Base-by-base conservation (phyloP, 805 yeast species). In the Candida maltosa region DNA sequence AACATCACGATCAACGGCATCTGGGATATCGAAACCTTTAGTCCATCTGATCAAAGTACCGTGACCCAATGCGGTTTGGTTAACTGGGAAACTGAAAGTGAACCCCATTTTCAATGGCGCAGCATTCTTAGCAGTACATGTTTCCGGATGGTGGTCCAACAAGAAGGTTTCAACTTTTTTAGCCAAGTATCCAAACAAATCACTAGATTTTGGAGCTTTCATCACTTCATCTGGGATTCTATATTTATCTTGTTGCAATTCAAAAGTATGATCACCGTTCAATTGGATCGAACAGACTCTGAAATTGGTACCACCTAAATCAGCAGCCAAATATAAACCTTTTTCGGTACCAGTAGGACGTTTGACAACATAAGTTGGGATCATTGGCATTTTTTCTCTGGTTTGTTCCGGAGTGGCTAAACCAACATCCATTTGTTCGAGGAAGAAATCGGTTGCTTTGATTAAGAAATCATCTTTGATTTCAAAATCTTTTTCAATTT, bases 21-120 rank as follows among this genome's bases (percentile, higher is more conserved):
- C 97, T 19, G 75, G 75, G 47, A 93, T 82, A 51, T 85, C 79
- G 61, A 85, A 91, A 23, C 97, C 97, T 62, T 91, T 91, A 14
- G 97, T 88, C 98, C 98, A 91, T 60, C 97, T 81, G 33, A 91
- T 75, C 44, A 93, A 73, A 7, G 76, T 76, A 43, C 98, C 97
- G 6, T 78, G 67, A 54, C 79, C 75, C 47, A 93, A 65, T 3
- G 88, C 83, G 16, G 84, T 78, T 64, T 91, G 98, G 42, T 82
- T 75, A 20, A 88, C 87, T 2, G 98, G 98, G 72, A 89, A 91
- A 9, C 93, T 80, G 55, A 91, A 91, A 1, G 97, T 91, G 68
- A 93, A 88, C 1, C 97, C 97, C 65, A 91, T 59, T 52, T 83
- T 84, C 57, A 86, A 71, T 16, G 50, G 47, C 10, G 44, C 56